Evolutionary conservation across 2,329 filamentous ascomycete species (phyloP).

Genomic region (Colletotrichum liriopes): DNA sequence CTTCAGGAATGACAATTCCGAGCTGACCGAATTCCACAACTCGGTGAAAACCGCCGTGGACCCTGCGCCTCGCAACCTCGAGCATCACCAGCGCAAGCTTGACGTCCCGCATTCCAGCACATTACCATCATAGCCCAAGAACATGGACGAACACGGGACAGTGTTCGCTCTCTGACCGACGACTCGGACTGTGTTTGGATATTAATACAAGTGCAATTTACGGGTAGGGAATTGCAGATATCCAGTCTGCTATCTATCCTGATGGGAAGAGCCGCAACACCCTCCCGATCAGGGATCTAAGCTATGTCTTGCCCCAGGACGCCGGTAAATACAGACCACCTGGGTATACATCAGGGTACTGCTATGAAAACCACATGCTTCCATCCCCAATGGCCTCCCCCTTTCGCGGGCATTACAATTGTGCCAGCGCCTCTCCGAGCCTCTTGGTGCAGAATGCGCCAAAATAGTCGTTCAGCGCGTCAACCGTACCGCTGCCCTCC

Average conservation of each 20-base stretch:
- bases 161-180: neutral
- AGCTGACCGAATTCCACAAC: neutral
- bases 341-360: neutral
- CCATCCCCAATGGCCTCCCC: too few species aligned
- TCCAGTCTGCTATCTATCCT: neutral
- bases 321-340: neutral
- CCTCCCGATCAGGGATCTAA: neutral
- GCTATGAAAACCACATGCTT: neutral
- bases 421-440: slow-evolving; percentile 57
- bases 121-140: neutral
- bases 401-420: slow-evolving; percentile 51
- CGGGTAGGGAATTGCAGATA: neutral
- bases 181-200: neutral
- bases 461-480: slow-evolving; percentile 89
- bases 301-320: neutral
- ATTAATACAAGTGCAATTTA: neutral
- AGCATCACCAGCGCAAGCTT: too few species aligned
- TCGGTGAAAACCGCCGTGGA: neutral
- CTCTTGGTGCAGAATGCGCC: slow-evolving; percentile 78
- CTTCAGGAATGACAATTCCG: neutral
- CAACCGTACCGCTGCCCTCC: slow-evolving; percentile 84
- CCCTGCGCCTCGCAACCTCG: neutral
- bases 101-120: neutral
- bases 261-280: neutral
- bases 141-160: neutral